Base-by-base conservation (phyloP, 768 basidiomycete species). In the Sistotremastrum niveocremeum region DNA sequence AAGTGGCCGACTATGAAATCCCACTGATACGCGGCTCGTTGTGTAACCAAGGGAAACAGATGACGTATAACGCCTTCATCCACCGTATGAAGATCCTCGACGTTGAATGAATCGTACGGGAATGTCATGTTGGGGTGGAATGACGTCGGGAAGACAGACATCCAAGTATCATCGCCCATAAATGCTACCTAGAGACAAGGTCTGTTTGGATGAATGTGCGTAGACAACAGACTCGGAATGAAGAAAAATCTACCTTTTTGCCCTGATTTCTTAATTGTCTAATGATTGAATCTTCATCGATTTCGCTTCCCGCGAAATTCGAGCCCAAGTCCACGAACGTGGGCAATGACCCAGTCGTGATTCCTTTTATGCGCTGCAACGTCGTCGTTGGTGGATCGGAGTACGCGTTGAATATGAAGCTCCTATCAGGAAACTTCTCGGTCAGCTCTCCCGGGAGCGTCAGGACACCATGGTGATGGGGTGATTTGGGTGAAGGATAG, bases 121-220 rank as follows among this genome's bases (percentile, higher is more conserved):
- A 77, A 83, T 1, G 82, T 71, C 69, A 84, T 77, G 55, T 85
- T 79, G 9, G 67, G 60, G 31, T 73, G 68, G 53, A 97, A 90
- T 4, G 76, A 65, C 44, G 73, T 65, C 0, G 93, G 88, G 57
- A 91, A 99, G 8, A 93, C 74, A 1, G 80, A 74, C 62, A 84
- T 76, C 95, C 95, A 99, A 0, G 95, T 99, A 60, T 98, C 90
- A 56, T 98, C 94, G 0, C 95, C 94, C 79, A 88, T 88, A 59
- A 97, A 84, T 1, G 84, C 87, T 44, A 87, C 64, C 74, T 84
- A 67, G 48, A 62, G 28, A 58, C 61, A 0, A 57, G 57, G 55
- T 63, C 47, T 29, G 46, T 38, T 46, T 42, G 55, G 49, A 49
- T 52, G 45, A 48, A 46, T 39, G 46, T 42, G 41, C 37, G 30